Percentiles rank a stretch among this genome's conserved stretches.
Evolutionary conservation across 2,329 filamentous ascomycete species (phyloP).

Genomic region (Alternaria sp.): DNA sequence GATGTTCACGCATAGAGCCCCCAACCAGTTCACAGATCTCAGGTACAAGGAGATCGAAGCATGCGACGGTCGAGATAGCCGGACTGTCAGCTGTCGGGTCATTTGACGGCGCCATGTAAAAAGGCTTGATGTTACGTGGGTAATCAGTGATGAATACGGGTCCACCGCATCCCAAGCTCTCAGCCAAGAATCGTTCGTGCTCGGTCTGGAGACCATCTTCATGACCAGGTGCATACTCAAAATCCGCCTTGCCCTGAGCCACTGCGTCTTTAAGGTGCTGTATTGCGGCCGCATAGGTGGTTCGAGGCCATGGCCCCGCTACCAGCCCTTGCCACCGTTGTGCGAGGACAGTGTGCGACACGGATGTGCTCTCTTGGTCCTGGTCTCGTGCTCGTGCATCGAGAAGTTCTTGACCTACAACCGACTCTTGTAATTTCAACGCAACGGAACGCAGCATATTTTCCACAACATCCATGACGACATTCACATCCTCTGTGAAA

Average conservation of each 20-base stretch:
- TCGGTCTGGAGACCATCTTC: conserved; percentile 81
- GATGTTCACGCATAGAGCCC: conserved; percentile 87
- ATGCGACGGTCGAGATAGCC: conserved; percentile 70
- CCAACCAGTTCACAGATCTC: conserved; percentile 87
- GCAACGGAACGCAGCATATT: conserved; percentile 71
- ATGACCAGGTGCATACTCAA: conserved; percentile 74
- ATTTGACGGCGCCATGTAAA: conserved; percentile 74
- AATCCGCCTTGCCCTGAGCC: conserved; percentile 57
- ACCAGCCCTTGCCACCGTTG: conserved; percentile 74
- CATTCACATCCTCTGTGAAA: conserved; percentile 72
- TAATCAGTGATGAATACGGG: conserved; percentile 95
- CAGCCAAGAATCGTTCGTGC: conserved; percentile 88
- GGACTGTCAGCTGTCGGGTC: conserved; percentile 16
- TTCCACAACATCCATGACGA: conserved; percentile 82
- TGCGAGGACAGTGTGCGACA: conserved; percentile 61
- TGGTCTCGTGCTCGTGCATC: conserved; percentile 51
- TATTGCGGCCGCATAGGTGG: conserved; percentile 84
- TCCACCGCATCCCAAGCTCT: conserved; percentile 64
- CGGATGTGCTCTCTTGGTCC: conserved; percentile 42
- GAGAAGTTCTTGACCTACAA: conserved; percentile 63
- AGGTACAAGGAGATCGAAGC: conserved; percentile 88
- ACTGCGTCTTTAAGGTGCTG: conserved; percentile 67
- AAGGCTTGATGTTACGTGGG: conserved; percentile 86
- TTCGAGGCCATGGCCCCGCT: conserved; percentile 79
- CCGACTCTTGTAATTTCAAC: conserved; percentile 56